Conservation (phyloP, 129 eudicot genomes). For the Cynara cardunculus region DNA sequence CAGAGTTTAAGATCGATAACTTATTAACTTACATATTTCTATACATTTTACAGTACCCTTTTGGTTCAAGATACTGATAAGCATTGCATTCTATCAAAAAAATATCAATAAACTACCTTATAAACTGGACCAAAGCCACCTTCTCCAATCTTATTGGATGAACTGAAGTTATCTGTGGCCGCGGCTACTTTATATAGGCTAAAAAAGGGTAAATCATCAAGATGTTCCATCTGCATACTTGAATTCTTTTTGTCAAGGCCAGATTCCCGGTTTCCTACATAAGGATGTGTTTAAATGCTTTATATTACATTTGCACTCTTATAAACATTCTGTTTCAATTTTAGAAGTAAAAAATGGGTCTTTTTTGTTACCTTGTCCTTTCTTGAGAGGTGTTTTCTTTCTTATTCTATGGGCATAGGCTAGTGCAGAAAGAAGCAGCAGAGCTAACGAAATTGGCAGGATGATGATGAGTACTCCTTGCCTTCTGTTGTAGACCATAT, state of each 20-base stretch:
- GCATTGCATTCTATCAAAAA: neutral
- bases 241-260: neutral
- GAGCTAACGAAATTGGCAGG: neutral
- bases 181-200: neutral
- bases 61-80: neutral
- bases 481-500: neutral
- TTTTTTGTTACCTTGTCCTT: constrained; percentile 15
- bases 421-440: neutral
- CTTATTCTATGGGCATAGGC: constrained; percentile 3
- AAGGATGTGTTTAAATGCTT: neutral
- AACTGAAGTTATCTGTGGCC: constrained; percentile 13
- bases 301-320: neutral
- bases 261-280: constrained; percentile 1
- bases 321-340: neutral
- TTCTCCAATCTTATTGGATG: constrained; percentile 11
- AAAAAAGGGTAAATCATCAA: constrained; percentile 1
- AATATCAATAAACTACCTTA: neutral
- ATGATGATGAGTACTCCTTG: neutral
- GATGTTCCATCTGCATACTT: constrained; percentile 5
- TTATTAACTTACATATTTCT: neutral
- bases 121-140: constrained; percentile 23
- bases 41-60: neutral
- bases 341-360: neutral
- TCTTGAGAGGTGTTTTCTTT: neutral
- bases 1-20: neutral